Evolutionary conservation across 2,329 filamentous ascomycete species (phyloP).

Genomic region (Hymenoscyphus fructigenus): DNA sequence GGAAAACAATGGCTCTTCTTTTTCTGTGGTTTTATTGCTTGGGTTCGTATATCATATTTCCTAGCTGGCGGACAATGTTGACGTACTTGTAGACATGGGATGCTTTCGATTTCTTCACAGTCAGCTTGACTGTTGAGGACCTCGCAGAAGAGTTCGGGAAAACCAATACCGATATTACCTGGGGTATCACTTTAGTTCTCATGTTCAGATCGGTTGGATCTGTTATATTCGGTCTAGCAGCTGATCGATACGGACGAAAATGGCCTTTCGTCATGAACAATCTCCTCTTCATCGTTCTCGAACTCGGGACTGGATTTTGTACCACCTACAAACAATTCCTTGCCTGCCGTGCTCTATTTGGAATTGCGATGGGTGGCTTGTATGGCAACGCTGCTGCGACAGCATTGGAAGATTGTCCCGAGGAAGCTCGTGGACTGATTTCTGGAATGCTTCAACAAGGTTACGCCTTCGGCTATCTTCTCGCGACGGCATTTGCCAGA

Average conservation of each 20-base stretch:
- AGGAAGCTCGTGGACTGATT: conserved; percentile 67
- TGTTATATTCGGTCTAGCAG: conserved; percentile 71
- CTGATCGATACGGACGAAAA: conserved; percentile 78
- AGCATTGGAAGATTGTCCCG: conserved; percentile 61
- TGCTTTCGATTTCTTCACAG: conserved; percentile 79
- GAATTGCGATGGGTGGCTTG: conserved; percentile 78
- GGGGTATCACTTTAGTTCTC: conserved; percentile 73
- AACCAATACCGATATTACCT: conserved; percentile 68
- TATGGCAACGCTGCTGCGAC: conserved; percentile 79
- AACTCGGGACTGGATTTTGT: conserved; percentile 74
- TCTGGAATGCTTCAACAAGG: conserved; percentile 81
- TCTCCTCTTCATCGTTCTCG: conserved; percentile 67
- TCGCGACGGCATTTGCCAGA: conserved; percentile 67
- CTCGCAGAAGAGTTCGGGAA: conserved; percentile 58
- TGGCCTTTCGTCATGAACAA: conserved; percentile 79
- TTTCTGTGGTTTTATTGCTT: conserved; percentile 69
- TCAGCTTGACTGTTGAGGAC: conserved; percentile 76
- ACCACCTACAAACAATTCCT: conserved; percentile 66
- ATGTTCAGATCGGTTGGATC: conserved; percentile 67
- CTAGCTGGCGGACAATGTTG: conserved; percentile 35
- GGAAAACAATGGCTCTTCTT: conserved; percentile 73
- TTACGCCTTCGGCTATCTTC: conserved; percentile 76
- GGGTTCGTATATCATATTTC: conserved; percentile 60
- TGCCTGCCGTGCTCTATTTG: conserved; percentile 72
- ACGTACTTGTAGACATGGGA: neutral